Conservation (phyloP, 345 rosid species). For the Balakata baccata region DNA sequence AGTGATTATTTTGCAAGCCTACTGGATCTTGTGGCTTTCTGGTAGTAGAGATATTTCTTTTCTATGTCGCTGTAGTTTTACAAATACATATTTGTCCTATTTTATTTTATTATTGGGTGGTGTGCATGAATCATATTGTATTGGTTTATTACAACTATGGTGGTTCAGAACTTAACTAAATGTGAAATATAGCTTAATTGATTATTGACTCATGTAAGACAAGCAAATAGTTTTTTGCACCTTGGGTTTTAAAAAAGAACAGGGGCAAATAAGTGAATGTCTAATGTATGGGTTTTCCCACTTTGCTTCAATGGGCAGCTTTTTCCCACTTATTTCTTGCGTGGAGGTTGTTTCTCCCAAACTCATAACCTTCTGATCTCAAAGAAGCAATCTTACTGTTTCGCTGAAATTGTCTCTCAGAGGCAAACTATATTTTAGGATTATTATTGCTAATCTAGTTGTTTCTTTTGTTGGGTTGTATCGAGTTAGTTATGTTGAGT, state of each 20-base stretch:
- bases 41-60: not conserved
- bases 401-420: too few relatives aligned
- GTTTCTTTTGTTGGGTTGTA: not conserved
- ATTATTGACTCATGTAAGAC: not conserved
- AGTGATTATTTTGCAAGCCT: constrained; percentile 32
- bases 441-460: not conserved
- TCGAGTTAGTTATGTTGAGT: not conserved
- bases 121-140: not conserved
- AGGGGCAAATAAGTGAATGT: not conserved
- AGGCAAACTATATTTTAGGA: too few relatives aligned
- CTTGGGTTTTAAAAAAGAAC: not conserved
- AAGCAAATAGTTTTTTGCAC: not conserved
- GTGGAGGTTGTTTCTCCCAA: too few relatives aligned
- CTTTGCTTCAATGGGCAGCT: too few relatives aligned
- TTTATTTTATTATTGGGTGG: not conserved
- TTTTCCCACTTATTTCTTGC: too few relatives aligned
- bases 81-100: not conserved
- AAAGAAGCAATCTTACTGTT: too few relatives aligned
- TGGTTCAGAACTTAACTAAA: not conserved
- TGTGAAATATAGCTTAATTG: not conserved
- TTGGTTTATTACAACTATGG: not conserved
- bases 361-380: too few relatives aligned
- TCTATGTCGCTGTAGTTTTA: not conserved
- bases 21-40: too few relatives aligned
- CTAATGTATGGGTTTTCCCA: too few relatives aligned